Percentiles rank a stretch among this genome's conserved stretches.
These are phyloP conservation scores for Pyronema domesticum DNA, from an alignment of 495 filamentous ascomycete species.

Conservation along the genomic window DNA sequence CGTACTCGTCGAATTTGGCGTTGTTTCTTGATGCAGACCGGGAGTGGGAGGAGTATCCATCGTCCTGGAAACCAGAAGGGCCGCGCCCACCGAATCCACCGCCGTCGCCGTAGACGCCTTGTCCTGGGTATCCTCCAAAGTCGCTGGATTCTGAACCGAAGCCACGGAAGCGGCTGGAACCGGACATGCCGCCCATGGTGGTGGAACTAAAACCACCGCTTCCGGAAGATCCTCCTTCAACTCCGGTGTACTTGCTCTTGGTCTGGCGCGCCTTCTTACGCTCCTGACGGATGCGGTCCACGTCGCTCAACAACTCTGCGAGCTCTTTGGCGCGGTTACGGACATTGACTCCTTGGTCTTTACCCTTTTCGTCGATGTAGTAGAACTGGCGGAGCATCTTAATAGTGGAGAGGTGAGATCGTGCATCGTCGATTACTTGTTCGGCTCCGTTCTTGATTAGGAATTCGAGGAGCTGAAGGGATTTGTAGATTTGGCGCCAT, in stretches of 20 bases:
- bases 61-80: slow-evolving; percentile 48
- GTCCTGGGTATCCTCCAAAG: slow-evolving; percentile 70
- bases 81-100: slow-evolving; percentile 60
- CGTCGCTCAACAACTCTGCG: slow-evolving; percentile 79
- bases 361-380: slow-evolving; percentile 87
- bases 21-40: slow-evolving; percentile 31
- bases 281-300: slow-evolving; percentile 80
- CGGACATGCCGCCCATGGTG: slow-evolving; percentile 24
- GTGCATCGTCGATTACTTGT: slow-evolving; percentile 90
- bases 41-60: slow-evolving; percentile 14
- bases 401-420: slow-evolving; percentile 80
- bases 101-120: slow-evolving; percentile 81
- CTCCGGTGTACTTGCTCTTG: slow-evolving; percentile 84
- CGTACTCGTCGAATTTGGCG: slow-evolving; percentile 79
- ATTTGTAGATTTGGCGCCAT: slow-evolving; percentile 99
- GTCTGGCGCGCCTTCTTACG: slow-evolving; percentile 83
- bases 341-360: slow-evolving; percentile 96
- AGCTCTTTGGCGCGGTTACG: slow-evolving; percentile 91
- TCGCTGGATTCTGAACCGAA: slow-evolving; percentile 61
- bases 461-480: slow-evolving; percentile 89
- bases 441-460: slow-evolving; percentile 97
- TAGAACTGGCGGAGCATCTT: slow-evolving; percentile 99
- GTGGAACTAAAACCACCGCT: slow-evolving; percentile 38
- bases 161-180: slow-evolving; percentile 54
- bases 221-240: slow-evolving; percentile 58